Conservation (phyloP, 495 filamentous ascomycete species). For the Platismatia glauca region DNA sequence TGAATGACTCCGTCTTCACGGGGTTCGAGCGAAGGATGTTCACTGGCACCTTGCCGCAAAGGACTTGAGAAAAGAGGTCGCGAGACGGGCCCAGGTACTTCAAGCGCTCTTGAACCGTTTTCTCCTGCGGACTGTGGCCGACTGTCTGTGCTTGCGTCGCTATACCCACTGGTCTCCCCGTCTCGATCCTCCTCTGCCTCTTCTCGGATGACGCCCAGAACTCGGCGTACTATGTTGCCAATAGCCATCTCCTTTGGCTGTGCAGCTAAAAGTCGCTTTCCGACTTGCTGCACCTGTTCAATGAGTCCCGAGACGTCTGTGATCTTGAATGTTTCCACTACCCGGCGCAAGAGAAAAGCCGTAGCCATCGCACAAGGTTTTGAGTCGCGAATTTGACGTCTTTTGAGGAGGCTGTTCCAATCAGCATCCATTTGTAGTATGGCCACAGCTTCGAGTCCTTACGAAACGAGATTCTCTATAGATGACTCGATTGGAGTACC, state of each 20-base stretch:
- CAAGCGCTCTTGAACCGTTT: constrained; percentile 31
- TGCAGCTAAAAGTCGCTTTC: constrained; percentile 63
- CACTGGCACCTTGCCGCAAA: constrained; percentile 29
- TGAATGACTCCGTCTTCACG: neutral
- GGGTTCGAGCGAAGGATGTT: constrained; percentile 7
- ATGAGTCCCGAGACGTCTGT: constrained; percentile 66
- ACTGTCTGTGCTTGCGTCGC: constrained; percentile 41
- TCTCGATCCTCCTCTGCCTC: constrained; percentile 76
- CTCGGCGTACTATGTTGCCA: constrained; percentile 84
- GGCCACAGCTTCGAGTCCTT: constrained; percentile 26
- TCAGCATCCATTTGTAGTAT: neutral
- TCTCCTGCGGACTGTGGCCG: constrained; percentile 40
- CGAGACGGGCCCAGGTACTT: constrained; percentile 25
- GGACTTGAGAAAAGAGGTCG: constrained; percentile 36
- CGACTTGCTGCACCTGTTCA: constrained; percentile 63
- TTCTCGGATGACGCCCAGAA: constrained; percentile 83
- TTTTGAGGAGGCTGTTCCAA: constrained; percentile 63
- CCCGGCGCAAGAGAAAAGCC: constrained; percentile 71
- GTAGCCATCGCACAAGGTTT: constrained; percentile 86
- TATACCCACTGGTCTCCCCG: constrained; percentile 46
- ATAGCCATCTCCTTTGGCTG: constrained; percentile 85
- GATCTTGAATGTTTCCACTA: constrained; percentile 59
- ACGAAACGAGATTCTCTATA: constrained; percentile 75
- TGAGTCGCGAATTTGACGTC: constrained; percentile 78
- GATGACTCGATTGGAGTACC: constrained; percentile 64